These are phyloP conservation scores for Pyracantha coccinea DNA, from an alignment of 331 rosid species.

Conservation along the genomic window DNA sequence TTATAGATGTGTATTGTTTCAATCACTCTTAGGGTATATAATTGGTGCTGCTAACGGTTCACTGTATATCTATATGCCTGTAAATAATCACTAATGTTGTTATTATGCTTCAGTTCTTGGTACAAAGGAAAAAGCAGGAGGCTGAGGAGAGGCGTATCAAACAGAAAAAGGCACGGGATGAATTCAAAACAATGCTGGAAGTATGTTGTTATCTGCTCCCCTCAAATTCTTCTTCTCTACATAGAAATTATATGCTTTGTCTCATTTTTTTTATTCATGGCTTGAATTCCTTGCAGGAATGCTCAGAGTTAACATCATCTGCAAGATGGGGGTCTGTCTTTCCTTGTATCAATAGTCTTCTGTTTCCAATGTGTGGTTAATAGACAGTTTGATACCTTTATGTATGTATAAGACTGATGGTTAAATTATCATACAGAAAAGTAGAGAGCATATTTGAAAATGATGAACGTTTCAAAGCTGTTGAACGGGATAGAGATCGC, in stretches of 20 bases:
- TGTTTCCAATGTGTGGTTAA: not conserved
- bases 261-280: conserved; percentile 6
- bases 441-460: conserved; percentile 60
- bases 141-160: conserved; percentile 74
- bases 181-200: conserved; percentile 83
- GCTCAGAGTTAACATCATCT: conserved; percentile 66
- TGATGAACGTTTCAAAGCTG: conserved; percentile 82
- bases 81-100: not conserved
- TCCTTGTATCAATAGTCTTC: conserved; percentile 5
- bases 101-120: conserved; percentile 48
- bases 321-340: conserved; percentile 73
- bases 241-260: conserved; percentile 4
- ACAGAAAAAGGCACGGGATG: conserved; percentile 80
- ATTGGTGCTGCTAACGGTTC: not conserved
- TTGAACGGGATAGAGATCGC: conserved; percentile 90
- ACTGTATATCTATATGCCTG: not conserved
- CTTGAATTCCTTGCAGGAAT: conserved; percentile 53
- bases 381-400: too few species aligned
- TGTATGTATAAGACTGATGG: not conserved
- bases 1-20: not conserved
- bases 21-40: not conserved
- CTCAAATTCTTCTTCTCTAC: conserved; percentile 7
- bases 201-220: conserved; percentile 38
- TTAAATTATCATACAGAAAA: conserved; percentile 50
- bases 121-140: conserved; percentile 78